Evolutionary conservation across 2,329 filamentous ascomycete species (phyloP).

Genomic region (Aspergillus pseudoterreus): DNA sequence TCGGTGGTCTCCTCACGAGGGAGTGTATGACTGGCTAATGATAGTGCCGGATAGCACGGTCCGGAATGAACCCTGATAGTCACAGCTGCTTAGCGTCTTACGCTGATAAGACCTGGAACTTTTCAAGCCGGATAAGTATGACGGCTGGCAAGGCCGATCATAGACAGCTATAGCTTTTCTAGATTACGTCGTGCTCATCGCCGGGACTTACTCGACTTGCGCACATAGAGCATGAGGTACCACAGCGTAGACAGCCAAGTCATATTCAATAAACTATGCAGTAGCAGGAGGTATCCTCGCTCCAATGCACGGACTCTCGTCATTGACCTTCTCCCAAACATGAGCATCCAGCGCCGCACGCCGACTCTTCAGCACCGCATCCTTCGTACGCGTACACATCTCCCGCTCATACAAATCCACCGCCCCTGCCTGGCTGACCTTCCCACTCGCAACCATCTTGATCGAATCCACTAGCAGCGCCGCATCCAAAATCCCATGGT

Average conservation of each 20-base stretch:
- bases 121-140: no score
- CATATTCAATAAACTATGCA: neutral
- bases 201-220: no score
- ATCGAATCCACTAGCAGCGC: constrained; percentile 15
- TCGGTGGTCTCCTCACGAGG: neutral
- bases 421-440: constrained; percentile 12
- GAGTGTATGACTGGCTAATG: neutral
- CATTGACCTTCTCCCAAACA: constrained; percentile 3
- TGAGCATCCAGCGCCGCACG: constrained; percentile 2
- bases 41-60: constrained; percentile 3
- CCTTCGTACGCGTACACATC: constrained; percentile 16
- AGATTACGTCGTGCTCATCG: no score
- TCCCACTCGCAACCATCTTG: constrained; percentile 6
- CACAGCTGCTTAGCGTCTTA: neutral
- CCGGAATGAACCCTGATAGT: neutral
- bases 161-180: no score
- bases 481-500: constrained; percentile 47
- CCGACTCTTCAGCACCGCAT: constrained; percentile 1
- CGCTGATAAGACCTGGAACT: neutral
- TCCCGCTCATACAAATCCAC: constrained; percentile 31
- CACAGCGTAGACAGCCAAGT: no score
- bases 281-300: constrained; percentile 1
- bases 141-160: no score
- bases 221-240: no score
- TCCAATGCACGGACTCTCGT: constrained; percentile 3